phyloP scores from a whole-genome alignment of 2,329 filamentous ascomycete species.

The Trichophyton schoenleinii region DNA sequence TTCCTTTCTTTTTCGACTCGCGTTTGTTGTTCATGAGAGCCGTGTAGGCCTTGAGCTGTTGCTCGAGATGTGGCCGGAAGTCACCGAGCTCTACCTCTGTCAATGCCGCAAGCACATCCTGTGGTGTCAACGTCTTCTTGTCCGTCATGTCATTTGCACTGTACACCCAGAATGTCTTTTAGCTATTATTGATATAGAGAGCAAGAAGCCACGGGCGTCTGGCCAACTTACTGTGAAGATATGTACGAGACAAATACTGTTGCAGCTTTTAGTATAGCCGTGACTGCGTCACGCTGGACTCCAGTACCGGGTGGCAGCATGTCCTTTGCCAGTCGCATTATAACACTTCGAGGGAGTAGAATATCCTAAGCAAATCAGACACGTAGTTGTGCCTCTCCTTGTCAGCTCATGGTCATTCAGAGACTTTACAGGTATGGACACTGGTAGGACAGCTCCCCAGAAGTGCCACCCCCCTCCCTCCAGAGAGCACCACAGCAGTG shows the following conservation, averaged over 20 bases:
- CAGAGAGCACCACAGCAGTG: too few species aligned
- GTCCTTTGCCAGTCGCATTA: slow-evolving; percentile 49
- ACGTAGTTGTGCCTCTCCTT: not conserved
- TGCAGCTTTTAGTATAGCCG: slow-evolving; percentile 52
- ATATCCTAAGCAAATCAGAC: slow-evolving; percentile 39
- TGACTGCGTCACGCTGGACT: slow-evolving; percentile 52
- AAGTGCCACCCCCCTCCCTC: too few species aligned
- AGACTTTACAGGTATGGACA: not conserved
- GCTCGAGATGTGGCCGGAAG: slow-evolving; percentile 47
- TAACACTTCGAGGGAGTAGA: slow-evolving; percentile 49
- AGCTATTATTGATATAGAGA: too few species aligned
- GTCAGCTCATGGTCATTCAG: not conserved
- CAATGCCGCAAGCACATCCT: slow-evolving; percentile 49
- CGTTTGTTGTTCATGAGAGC: slow-evolving; percentile 26
- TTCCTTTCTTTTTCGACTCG: slow-evolving; percentile 29
- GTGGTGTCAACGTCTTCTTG: slow-evolving; percentile 50
- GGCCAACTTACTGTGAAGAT: slow-evolving; percentile 41
- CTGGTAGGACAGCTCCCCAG: not conserved
- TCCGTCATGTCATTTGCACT: slow-evolving; percentile 50
- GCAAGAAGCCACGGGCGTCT: too few species aligned
- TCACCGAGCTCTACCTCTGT: slow-evolving; percentile 49
- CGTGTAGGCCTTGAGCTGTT: slow-evolving; percentile 42
- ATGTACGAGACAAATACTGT: slow-evolving; percentile 56
- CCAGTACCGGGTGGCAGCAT: slow-evolving; percentile 52
- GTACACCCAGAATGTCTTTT: not conserved